A percentile compares a stretch with the other conserved stretches of the same genome.
Evolutionary conservation across 768 basidiomycete genomes (phyloP).

Genomic region (Dendrothele bispora): DNA sequence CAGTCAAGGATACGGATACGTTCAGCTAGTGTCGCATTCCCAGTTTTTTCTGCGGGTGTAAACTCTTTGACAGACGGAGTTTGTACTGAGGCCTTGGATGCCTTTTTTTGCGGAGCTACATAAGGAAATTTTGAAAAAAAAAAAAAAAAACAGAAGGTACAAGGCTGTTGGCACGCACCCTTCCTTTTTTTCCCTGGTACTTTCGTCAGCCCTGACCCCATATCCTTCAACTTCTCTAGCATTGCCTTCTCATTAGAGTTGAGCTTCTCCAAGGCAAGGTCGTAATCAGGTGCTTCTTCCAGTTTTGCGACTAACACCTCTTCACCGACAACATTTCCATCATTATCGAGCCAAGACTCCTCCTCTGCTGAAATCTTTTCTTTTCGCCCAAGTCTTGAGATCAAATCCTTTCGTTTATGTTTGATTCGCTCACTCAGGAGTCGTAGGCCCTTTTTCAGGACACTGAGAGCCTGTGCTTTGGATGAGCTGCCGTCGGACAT

Average conservation of each 20-base stretch:
- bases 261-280: conserved; percentile 5
- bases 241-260: background rate
- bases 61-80: background rate
- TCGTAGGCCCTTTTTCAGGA: too few relatives aligned
- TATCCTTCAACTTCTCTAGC: background rate
- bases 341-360: conserved; percentile 15
- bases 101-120: background rate
- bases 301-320: conserved; percentile 9
- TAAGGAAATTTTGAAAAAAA: background rate
- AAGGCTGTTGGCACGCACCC: background rate
- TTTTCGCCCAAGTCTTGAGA: conserved; percentile 2
- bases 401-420: conserved; percentile 5
- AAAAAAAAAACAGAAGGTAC: background rate
- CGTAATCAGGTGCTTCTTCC: conserved; percentile 14
- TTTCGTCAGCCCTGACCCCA: background rate
- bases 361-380: conserved; percentile 8
- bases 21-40: conserved; percentile 33
- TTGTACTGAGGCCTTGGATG: background rate
- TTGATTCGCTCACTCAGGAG: too few relatives aligned
- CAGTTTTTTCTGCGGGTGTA: conserved; percentile 25
- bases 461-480: too few relatives aligned
- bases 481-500: too few relatives aligned
- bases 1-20: conserved; percentile 36
- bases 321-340: conserved; percentile 17
- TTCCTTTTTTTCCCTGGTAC: background rate